Evolutionary conservation across 257 asterid species (phyloP).

Genomic region (Solanum paucissectum): DNA sequence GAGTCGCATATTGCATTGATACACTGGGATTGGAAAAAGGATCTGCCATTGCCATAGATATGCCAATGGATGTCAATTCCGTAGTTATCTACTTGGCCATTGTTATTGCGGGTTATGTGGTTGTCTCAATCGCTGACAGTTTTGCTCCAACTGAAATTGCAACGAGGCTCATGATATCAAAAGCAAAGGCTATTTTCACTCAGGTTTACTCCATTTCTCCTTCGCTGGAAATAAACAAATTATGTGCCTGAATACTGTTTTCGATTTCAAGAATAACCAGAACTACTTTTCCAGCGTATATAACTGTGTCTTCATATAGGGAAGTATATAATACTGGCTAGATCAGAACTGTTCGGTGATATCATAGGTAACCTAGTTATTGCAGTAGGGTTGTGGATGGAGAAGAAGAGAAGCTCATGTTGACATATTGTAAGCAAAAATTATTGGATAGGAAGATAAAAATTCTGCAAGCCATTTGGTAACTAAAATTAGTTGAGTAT

Average conservation of each 20-base stretch:
- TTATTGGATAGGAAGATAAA: neutral
- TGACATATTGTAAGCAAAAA: neutral
- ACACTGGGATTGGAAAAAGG: conserved; percentile 74
- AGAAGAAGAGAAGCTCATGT: neutral
- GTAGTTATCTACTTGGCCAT: conserved; percentile 92
- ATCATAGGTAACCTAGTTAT: neutral
- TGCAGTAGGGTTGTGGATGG: neutral
- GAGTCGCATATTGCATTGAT: conserved; percentile 71
- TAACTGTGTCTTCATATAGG: neutral
- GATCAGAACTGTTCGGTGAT: neutral
- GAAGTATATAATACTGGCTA: neutral
- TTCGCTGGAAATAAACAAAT: neutral
- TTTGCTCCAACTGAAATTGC: conserved; percentile 84
- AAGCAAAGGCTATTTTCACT: conserved; percentile 86
- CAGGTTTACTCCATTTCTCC: conserved; percentile 38
- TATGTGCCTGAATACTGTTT: neutral
- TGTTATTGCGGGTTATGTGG: conserved; percentile 81
- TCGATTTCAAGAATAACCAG: neutral
- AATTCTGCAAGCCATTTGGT: neutral
- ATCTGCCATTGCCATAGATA: conserved; percentile 85
- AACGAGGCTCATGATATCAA: conserved; percentile 72
- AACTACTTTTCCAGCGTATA: neutral
- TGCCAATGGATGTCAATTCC: conserved; percentile 93
- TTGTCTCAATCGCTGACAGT: conserved; percentile 98
- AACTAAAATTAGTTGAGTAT: neutral